A percentile compares a stretch with the other conserved stretches of the same genome.
Evolutionary conservation across 148 eudicot genomes (phyloP).

Genomic region (Silene uniflora): DNA sequence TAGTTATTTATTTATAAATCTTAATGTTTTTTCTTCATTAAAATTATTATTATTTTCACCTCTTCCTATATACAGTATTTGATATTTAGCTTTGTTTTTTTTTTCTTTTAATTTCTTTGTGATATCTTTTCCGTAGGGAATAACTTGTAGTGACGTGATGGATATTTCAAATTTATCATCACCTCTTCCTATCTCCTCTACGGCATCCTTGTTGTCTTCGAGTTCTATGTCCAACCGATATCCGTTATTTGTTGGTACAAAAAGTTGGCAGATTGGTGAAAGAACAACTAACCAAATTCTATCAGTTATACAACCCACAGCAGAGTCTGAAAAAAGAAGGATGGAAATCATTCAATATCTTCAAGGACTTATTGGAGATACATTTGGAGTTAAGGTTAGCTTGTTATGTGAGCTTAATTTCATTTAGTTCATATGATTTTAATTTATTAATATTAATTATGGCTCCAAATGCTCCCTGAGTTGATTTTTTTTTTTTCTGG

Average conservation of each 20-base stretch:
- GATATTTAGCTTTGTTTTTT: slow-evolving; percentile 8
- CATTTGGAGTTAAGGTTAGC: slow-evolving; percentile 38
- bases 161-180: slow-evolving; percentile 20
- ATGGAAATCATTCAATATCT: slow-evolving; percentile 35
- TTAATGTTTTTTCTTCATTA: neutral
- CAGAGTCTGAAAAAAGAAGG: slow-evolving; percentile 34
- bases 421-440: too few relatives aligned
- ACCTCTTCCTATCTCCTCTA: slow-evolving; percentile 7
- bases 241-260: slow-evolving; percentile 22
- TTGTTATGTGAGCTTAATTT: neutral
- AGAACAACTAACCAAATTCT: slow-evolving; percentile 26
- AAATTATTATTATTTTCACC: neutral
- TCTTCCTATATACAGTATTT: neutral
- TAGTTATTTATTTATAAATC: neutral
- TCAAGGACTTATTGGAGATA: slow-evolving; percentile 28
- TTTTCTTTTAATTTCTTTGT: slow-evolving; percentile 1
- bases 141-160: slow-evolving; percentile 25
- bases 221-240: slow-evolving; percentile 13
- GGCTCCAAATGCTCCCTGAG: neutral
- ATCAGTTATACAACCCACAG: slow-evolving; percentile 32
- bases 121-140: slow-evolving; percentile 18
- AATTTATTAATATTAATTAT: neutral
- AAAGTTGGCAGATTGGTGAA: slow-evolving; percentile 34
- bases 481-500: too few relatives aligned
- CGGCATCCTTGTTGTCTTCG: slow-evolving; percentile 26